phyloP scores from a whole-genome alignment of 208 protist genomes.

The Leishmania turanica region DNA sequence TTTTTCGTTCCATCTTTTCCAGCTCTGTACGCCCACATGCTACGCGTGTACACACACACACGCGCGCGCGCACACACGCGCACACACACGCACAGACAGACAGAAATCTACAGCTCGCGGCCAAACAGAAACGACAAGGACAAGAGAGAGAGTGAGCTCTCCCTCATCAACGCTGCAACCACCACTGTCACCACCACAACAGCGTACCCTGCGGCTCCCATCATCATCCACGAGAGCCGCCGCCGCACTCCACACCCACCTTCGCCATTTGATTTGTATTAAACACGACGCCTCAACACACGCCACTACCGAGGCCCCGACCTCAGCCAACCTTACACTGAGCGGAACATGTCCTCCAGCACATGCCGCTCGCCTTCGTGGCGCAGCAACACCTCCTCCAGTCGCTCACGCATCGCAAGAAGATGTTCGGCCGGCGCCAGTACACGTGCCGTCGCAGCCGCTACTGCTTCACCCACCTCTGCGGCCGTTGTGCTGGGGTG shows the following conservation, averaged over 20 bases:
- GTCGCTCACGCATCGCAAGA: constrained; percentile 26
- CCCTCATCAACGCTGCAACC: not conserved
- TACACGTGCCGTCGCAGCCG: not conserved
- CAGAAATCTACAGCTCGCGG: not conserved
- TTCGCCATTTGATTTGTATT: not conserved
- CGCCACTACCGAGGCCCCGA: not conserved
- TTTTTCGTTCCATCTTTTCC: not conserved
- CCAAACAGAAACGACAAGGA: not conserved
- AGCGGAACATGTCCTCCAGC: constrained; percentile 37
- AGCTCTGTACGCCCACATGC: not conserved
- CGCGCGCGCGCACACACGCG: not conserved
- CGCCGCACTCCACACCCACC: not conserved
- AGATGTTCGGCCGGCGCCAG: constrained; percentile 22
- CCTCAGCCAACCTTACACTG: constrained; percentile 11
- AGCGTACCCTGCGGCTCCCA: not conserved
- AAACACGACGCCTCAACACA: not conserved
- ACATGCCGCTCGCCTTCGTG: constrained; percentile 33
- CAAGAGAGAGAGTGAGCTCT: not conserved
- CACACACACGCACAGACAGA: not conserved
- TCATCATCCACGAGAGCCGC: not conserved
- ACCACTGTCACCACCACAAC: not conserved
- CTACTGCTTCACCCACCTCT: not conserved
- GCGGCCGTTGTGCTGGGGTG: not conserved
- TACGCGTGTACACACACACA: not conserved
- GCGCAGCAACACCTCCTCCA: constrained; percentile 39